Conservation (phyloP, 495 filamentous ascomycete species). For the Podospora bellae-mahoneyi region DNA sequence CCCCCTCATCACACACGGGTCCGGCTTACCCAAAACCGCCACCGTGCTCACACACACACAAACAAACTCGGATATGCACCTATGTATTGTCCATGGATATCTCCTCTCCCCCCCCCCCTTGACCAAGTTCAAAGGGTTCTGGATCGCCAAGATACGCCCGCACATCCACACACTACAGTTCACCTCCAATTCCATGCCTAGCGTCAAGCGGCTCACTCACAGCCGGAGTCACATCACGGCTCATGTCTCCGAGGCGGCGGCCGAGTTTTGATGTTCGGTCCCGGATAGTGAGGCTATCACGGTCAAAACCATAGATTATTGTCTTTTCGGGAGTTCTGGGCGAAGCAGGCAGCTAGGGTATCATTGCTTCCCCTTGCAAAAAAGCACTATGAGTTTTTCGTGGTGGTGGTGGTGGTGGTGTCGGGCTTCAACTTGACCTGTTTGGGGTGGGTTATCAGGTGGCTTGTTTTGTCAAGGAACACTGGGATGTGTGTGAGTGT, state of each 20-base stretch:
- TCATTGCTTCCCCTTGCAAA: background rate
- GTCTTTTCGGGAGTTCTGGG: background rate
- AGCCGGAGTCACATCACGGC: background rate
- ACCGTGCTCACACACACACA: background rate
- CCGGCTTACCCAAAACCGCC: background rate
- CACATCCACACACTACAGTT: background rate
- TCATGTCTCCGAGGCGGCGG: conserved; percentile 7
- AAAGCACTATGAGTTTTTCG: background rate
- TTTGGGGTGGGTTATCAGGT: background rate
- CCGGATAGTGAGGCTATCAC: background rate
- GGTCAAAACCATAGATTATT: background rate
- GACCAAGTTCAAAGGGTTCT: background rate
- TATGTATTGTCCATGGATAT: background rate
- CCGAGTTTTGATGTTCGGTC: conserved; percentile 7
- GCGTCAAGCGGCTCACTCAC: background rate
- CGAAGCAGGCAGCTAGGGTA: background rate
- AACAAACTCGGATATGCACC: background rate
- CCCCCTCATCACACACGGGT: background rate
- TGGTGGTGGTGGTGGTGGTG: background rate
- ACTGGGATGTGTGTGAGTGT: background rate
- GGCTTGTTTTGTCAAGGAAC: background rate
- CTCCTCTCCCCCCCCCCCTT: background rate
- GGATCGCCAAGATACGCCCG: background rate
- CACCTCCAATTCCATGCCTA: background rate
- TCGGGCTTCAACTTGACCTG: conserved; percentile 7